These are phyloP conservation scores for Blyttiomyces sp. DNA, from an alignment of 371 early-diverging fungal genomes.

Conservation along the genomic window DNA sequence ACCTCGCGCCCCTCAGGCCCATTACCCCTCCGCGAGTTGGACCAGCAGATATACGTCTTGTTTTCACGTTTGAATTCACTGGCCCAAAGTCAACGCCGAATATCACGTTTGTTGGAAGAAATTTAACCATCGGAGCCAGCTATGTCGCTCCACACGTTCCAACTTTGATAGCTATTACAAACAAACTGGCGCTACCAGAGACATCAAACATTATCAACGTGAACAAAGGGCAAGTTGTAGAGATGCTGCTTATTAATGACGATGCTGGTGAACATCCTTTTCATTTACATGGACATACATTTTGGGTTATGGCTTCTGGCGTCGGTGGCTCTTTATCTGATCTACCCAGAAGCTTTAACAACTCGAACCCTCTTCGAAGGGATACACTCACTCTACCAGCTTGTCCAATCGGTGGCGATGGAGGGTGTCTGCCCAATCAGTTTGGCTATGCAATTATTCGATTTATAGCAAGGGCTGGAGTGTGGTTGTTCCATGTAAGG, in stretches of 20 bases:
- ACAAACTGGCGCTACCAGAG: not conserved
- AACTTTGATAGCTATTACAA: not conserved
- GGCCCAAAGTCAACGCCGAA: not conserved
- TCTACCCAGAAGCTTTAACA: constrained; percentile 6
- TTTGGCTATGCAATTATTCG: constrained; percentile 16
- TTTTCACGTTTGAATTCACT: not conserved
- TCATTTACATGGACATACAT: constrained; percentile 62
- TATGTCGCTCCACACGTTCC: not conserved
- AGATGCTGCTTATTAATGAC: constrained; percentile 8
- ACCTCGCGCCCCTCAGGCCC: constrained; percentile 12
- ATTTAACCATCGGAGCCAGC: not conserved
- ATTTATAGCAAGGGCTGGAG: constrained; percentile 10
- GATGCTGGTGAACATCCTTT: constrained; percentile 30
- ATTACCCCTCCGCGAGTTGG: not conserved
- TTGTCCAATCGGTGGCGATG: constrained; percentile 1
- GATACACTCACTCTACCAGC: constrained; percentile 17
- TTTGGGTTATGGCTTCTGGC: constrained; percentile 55
- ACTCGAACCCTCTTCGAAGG: constrained; percentile 11
- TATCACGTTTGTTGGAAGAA: not conserved
- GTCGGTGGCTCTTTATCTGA: constrained; percentile 31
- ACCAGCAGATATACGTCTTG: constrained; percentile 5
- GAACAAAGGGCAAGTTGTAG: not conserved
- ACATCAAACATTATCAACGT: not conserved
- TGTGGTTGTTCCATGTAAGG: constrained; percentile 17
- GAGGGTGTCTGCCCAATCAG: not conserved